These are phyloP conservation scores for Spergularia marina DNA, from an alignment of 148 eudicot genomes.

Conservation along the genomic window DNA sequence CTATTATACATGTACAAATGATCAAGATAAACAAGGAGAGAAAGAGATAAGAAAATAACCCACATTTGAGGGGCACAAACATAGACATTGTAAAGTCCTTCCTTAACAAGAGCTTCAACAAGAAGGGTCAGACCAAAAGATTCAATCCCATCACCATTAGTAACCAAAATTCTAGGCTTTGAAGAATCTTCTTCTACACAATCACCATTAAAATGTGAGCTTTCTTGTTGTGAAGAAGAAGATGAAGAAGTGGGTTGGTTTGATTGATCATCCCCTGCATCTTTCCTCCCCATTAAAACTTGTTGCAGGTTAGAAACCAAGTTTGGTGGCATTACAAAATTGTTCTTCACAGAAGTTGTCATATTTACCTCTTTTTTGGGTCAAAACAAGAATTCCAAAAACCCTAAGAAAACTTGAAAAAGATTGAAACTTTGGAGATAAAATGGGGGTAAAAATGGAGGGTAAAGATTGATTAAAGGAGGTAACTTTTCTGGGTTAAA, in stretches of 20 bases:
- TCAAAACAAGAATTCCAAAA: background rate
- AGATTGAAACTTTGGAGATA: background rate
- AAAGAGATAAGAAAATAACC: constrained; percentile 21
- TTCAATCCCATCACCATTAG: constrained; percentile 84
- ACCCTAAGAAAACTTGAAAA: background rate
- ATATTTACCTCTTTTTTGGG: background rate
- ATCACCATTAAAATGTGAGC: background rate
- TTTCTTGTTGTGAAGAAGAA: constrained; percentile 27
- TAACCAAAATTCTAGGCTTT: constrained; percentile 68
- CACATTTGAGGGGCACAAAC: constrained; percentile 89
- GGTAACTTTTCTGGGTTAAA: constrained; percentile 13
- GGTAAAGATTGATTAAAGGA: constrained; percentile 10
- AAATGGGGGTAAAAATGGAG: background rate
- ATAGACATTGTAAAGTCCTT: constrained; percentile 62
- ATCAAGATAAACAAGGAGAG: background rate
- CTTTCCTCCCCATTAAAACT: constrained; percentile 45
- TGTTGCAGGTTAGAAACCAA: constrained; percentile 59
- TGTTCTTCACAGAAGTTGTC: constrained; percentile 42
- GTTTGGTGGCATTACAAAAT: constrained; percentile 51
- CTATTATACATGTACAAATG: background rate
- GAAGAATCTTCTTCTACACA: constrained; percentile 30
- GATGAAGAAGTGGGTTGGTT: constrained; percentile 27
- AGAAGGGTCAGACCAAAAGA: constrained; percentile 58
- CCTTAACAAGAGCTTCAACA: constrained; percentile 63
- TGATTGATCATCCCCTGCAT: constrained; percentile 34